These are phyloP conservation scores for Fusarium sp. DNA, from an alignment of 2,329 filamentous ascomycete species.

Conservation along the genomic window DNA sequence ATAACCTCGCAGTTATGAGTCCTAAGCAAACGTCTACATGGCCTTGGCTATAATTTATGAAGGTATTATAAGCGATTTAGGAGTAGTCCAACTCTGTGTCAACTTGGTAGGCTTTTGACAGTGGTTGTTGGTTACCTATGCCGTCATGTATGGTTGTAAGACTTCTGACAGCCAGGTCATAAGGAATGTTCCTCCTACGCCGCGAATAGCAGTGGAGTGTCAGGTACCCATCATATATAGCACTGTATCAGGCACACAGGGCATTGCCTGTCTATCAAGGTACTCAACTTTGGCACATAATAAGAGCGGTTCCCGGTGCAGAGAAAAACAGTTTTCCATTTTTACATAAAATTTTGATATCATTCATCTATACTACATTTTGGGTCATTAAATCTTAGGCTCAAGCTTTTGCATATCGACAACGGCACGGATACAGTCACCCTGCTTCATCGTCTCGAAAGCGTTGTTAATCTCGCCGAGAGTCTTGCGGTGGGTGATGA, in stretches of 20 bases:
- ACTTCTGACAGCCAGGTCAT: neutral
- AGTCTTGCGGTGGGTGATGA: slow-evolving; percentile 94
- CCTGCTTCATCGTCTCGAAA: slow-evolving; percentile 93
- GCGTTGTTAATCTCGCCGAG: slow-evolving; percentile 87
- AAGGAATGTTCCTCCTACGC: neutral
- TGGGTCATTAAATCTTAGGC: slow-evolving; percentile 38
- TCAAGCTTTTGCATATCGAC: slow-evolving; percentile 67
- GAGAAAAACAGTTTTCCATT: slow-evolving; percentile 16
- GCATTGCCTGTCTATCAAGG: slow-evolving; percentile 33
- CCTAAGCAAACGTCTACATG: neutral
- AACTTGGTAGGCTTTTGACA: neutral
- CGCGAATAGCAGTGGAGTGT: slow-evolving; percentile 1
- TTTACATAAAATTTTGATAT: slow-evolving; percentile 34
- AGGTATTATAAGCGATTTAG: neutral
- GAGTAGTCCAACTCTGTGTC: neutral
- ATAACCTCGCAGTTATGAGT: neutral
- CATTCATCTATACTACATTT: slow-evolving; percentile 39
- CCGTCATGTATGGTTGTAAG: neutral
- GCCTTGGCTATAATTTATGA: neutral
- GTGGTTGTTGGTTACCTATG: neutral
- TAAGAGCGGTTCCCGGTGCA: neutral
- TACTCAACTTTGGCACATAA: slow-evolving; percentile 12
- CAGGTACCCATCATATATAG: neutral
- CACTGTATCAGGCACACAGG: slow-evolving; percentile 19
- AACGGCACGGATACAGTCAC: slow-evolving; percentile 96